Base-by-base conservation (phyloP, 176 grass and related monocot genomes). In the Saccharum spontaneum region DNA sequence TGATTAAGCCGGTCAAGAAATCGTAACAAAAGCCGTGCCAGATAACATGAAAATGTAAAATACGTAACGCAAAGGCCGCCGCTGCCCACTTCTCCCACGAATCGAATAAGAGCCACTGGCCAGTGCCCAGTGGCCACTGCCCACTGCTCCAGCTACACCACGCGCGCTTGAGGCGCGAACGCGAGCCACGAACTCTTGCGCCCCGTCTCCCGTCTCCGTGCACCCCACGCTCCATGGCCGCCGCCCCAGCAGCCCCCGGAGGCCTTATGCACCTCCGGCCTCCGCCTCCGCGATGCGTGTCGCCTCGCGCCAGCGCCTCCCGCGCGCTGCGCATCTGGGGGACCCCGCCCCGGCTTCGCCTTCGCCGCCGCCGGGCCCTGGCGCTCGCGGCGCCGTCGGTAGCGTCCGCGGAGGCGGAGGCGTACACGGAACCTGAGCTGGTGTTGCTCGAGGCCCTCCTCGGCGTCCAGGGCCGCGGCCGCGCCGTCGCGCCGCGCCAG, bases 401-500 rank as follows among this genome's bases (percentile, higher is more conserved):
- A n/a, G 69, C 64, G 59, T 45, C 74, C 1, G 77, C 24, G 18
- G 80, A 65, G 24, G 81, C 69, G 17, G 80, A 65, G 24, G 81
- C 69, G n/a, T 90, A 90, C 83, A 90, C 85, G 2, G 93, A 87
- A 3, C 83, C 87, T 15, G 95, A 95, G 80, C 41, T 66, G 12
- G 83, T 67, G 7, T 89, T 98, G 14, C 20, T 98, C 22, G 95
- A 98, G 48, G 93, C 93, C n/a, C 87, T 98, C 12, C 82, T 93
- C 46, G 95, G 95, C 20, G 87, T 95, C 8, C 95, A 92, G 80
- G 95, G 95, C 30, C 87, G 95, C 34, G 91, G 95, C 40, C 93
- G 93, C 30, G 91, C 73, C 4, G 93, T 90, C 46, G 87, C 91
- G 66, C 69, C 91, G 17, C 80, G 86, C 40, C 95, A 93, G 82